These are phyloP conservation scores for Suillus placidus DNA, from an alignment of 768 basidiomycete species.

Conservation along the genomic window DNA sequence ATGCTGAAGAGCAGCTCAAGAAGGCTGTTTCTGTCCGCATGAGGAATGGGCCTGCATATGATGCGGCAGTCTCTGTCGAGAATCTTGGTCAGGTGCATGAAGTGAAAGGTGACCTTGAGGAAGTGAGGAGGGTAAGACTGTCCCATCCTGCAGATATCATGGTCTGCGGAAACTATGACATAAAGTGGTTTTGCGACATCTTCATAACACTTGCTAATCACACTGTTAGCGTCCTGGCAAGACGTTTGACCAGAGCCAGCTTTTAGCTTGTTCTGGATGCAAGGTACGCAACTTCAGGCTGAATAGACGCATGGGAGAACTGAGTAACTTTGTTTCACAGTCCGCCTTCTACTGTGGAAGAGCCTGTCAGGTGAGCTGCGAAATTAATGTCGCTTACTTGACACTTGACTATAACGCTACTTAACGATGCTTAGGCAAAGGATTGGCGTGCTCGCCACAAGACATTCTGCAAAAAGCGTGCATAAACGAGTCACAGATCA, in stretches of 20 bases:
- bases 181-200: conserved; percentile 14
- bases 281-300: conserved; percentile 21
- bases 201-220: neutral
- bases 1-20: conserved; percentile 40
- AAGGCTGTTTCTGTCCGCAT: conserved; percentile 35
- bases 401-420: neutral
- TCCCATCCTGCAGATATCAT: conserved; percentile 28
- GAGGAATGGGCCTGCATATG: conserved; percentile 25
- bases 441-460: conserved; percentile 37
- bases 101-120: conserved; percentile 31
- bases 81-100: conserved; percentile 42
- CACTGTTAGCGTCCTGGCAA: conserved; percentile 28
- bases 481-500: neutral
- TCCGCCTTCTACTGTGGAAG: conserved; percentile 29
- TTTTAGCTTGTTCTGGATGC: conserved; percentile 31
- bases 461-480: conserved; percentile 26
- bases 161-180: conserved; percentile 33
- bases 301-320: neutral
- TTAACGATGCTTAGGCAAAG: conserved; percentile 13
- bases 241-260: conserved; percentile 19
- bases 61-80: conserved; percentile 41
- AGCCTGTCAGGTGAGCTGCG: conserved; percentile 26
- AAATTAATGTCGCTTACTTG: neutral
- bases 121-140: conserved; percentile 34
- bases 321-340: conserved; percentile 11